Conservation (phyloP, 2,329 filamentous ascomycete species). For the Fonsecaea nubica region DNA sequence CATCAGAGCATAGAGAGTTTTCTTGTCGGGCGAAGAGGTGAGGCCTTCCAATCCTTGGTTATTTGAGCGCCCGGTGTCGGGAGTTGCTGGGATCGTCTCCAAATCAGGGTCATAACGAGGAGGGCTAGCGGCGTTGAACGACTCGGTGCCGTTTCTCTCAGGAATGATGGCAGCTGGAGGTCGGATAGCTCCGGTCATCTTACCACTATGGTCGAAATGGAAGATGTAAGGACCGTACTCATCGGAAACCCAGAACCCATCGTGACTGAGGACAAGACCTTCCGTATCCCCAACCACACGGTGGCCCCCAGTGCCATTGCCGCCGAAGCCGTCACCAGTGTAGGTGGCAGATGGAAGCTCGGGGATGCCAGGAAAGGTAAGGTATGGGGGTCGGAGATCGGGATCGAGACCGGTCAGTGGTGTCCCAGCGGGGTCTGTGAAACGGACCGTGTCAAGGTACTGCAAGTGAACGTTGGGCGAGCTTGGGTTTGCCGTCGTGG, state of each 20-base stretch:
- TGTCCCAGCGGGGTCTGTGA: slow-evolving; percentile 67
- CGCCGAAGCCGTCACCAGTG: slow-evolving; percentile 71
- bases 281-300: slow-evolving; percentile 70
- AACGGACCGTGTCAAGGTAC: slow-evolving; percentile 70
- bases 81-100: slow-evolving; percentile 61
- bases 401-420: slow-evolving; percentile 70
- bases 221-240: slow-evolving; percentile 76
- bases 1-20: slow-evolving; percentile 68
- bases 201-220: slow-evolving; percentile 64
- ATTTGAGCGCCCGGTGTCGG: slow-evolving; percentile 68
- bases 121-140: slow-evolving; percentile 69
- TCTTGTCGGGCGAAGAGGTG: slow-evolving; percentile 67
- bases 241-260: slow-evolving; percentile 73
- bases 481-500: slow-evolving; percentile 56
- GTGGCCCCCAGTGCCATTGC: slow-evolving; percentile 63
- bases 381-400: slow-evolving; percentile 57
- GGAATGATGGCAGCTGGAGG: slow-evolving; percentile 71
- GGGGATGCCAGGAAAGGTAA: slow-evolving; percentile 65
- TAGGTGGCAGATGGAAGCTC: slow-evolving; percentile 69
- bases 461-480: slow-evolving; percentile 66
- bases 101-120: slow-evolving; percentile 63
- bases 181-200: slow-evolving; percentile 67
- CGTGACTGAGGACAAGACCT: slow-evolving; percentile 66
- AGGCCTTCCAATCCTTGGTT: slow-evolving; percentile 79
- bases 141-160: slow-evolving; percentile 64